Percentiles rank a stretch among this genome's conserved stretches.
Evolutionary conservation across 2,329 filamentous ascomycete genomes (phyloP).

Genomic region (Hypoxylon sp.): DNA sequence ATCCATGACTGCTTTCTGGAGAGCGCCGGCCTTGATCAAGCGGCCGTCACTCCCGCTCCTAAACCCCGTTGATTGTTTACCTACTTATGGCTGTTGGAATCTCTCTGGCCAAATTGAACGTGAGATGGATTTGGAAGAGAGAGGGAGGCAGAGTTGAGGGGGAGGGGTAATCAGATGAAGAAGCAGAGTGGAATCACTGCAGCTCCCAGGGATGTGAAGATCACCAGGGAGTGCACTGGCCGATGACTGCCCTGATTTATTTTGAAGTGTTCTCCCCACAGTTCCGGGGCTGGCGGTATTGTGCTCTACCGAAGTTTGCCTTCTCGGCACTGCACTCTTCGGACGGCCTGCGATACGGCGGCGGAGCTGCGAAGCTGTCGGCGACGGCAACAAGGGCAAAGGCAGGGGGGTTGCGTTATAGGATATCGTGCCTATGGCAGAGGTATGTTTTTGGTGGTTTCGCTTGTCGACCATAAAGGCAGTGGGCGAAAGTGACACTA

Average conservation of each 20-base stretch:
- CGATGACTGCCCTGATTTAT: conserved; percentile 14
- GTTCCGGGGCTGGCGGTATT: conserved; percentile 13
- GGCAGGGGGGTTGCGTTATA: conserved; percentile 4
- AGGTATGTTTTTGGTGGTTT: conserved; percentile 19
- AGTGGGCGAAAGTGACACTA: conserved; percentile 33
- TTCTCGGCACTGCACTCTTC: conserved; percentile 15
- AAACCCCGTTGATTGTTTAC: conserved; percentile 4
- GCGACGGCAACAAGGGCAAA: conserved; percentile 17
- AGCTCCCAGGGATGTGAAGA: conserved; percentile 13
- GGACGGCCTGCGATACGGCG: conserved; percentile 10
- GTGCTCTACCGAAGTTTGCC: conserved; percentile 7
- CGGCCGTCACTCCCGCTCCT: conserved; percentile 42
- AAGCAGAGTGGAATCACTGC: neutral
- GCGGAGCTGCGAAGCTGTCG: neutral
- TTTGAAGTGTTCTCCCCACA: conserved; percentile 16
- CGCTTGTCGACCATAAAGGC: conserved; percentile 29
- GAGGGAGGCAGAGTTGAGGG: neutral
- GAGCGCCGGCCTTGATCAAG: conserved; percentile 41
- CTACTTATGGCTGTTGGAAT: conserved; percentile 10
- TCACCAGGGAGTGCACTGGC: conserved; percentile 17
- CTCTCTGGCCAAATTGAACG: conserved; percentile 7
- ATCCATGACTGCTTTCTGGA: conserved; percentile 47
- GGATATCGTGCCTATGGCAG: conserved; percentile 24
- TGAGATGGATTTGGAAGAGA: neutral
- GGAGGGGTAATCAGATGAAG: neutral